Evolutionary conservation across 1,139 yeast species (phyloP).

Genomic region (Diutina mesorugosa): DNA sequence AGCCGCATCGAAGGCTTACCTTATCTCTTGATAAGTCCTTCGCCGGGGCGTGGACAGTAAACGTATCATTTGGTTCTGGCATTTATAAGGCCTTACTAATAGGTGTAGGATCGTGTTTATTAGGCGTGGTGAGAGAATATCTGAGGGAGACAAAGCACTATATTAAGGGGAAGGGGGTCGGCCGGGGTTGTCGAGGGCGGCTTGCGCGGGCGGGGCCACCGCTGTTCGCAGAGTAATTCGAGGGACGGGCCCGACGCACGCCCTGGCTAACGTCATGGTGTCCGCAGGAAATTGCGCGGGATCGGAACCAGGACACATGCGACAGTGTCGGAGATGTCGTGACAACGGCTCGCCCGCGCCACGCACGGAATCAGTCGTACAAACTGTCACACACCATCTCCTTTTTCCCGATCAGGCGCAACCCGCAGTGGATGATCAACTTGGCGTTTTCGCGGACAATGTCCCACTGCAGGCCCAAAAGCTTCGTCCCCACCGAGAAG

Average conservation of each 20-base stretch:
- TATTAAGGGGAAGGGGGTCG: no score
- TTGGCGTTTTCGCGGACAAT: slow-evolving; percentile 9
- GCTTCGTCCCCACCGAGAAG: slow-evolving; percentile 6
- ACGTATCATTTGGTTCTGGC: no score
- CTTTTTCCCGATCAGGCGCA: slow-evolving; percentile 7
- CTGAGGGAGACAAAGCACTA: no score
- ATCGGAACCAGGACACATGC: background rate
- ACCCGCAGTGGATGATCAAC: slow-evolving; percentile 8
- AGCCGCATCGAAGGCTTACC: no score
- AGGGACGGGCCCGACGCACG: no score
- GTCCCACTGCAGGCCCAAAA: slow-evolving; percentile 8
- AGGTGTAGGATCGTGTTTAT: no score
- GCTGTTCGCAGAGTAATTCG: background rate
- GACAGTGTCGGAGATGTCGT: background rate
- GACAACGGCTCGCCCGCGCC: background rate
- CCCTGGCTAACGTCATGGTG: background rate
- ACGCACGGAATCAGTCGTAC: slow-evolving; percentile 4
- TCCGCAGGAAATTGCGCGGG: background rate
- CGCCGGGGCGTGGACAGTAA: no score
- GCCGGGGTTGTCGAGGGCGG: no score
- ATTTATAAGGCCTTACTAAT: no score
- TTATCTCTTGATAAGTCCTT: no score
- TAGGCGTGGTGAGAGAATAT: no score
- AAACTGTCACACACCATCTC: slow-evolving; percentile 6
- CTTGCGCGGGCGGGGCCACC: no score